Conservation (phyloP, 2,329 filamentous ascomycete genomes). For the Fusarium pseudograminearum region DNA sequence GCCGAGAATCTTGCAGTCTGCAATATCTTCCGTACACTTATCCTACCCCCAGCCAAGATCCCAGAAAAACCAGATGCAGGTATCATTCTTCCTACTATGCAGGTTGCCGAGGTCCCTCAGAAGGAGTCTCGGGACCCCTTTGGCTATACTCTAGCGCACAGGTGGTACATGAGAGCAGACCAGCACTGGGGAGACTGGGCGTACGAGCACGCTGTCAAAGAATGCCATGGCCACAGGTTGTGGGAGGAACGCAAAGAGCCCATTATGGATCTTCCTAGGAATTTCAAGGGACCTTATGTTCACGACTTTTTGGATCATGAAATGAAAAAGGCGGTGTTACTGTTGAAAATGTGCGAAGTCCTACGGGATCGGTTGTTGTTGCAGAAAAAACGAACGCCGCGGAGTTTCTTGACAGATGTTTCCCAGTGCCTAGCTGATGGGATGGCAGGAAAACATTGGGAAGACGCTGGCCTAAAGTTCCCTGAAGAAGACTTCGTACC, state of each 20-base stretch:
- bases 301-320: constrained; percentile 39
- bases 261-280: constrained; percentile 43
- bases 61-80: constrained; percentile 38
- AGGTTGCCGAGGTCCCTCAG: constrained; percentile 40
- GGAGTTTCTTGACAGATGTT: constrained; percentile 34
- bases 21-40: constrained; percentile 54
- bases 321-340: constrained; percentile 40
- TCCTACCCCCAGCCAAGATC: constrained; percentile 49
- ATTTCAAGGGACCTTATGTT: constrained; percentile 43
- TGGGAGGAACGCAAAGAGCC: constrained; percentile 18
- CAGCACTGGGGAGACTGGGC: constrained; percentile 39
- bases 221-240: constrained; percentile 23
- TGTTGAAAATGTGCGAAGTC: constrained; percentile 27
- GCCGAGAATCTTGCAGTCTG: constrained; percentile 54
- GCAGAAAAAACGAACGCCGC: constrained; percentile 30
- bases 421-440: constrained; percentile 22
- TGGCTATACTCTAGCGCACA: constrained; percentile 45
- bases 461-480: constrained; percentile 18
- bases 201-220: constrained; percentile 31
- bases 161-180: constrained; percentile 37
- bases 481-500: constrained; percentile 16
- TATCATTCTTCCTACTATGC: constrained; percentile 40
- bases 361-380: constrained; percentile 18
- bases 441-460: constrained; percentile 6
- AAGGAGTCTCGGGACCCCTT: constrained; percentile 46